Evolutionary conservation across 2,329 filamentous ascomycete genomes (phyloP).

Genomic region (Neurospora sp.): DNA sequence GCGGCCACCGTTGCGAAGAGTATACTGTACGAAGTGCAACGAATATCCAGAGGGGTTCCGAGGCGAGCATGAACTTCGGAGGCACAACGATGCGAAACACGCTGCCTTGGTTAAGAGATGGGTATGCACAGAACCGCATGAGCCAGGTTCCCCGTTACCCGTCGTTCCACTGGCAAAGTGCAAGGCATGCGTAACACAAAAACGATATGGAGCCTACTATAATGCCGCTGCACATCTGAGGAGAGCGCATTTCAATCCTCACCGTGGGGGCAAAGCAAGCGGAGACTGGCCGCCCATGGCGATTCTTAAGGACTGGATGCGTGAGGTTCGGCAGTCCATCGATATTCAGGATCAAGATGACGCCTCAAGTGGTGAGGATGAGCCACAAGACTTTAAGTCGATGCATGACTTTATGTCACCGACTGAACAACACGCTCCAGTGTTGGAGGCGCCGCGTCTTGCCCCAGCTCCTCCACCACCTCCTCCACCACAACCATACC

Average conservation of each 20-base stretch:
- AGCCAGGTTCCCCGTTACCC: constrained; percentile 32
- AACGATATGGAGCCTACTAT: constrained; percentile 49
- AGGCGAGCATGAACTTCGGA: constrained; percentile 74
- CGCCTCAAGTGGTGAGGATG: constrained; percentile 43
- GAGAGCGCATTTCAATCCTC: constrained; percentile 46
- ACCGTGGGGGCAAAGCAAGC: constrained; percentile 45
- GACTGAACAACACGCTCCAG: constrained; percentile 17
- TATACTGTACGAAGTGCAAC: constrained; percentile 68
- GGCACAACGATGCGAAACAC: constrained; percentile 53
- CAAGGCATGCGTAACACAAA: constrained; percentile 46
- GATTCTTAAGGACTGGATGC: constrained; percentile 50
- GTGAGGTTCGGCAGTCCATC: constrained; percentile 42
- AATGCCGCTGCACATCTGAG: constrained; percentile 49
- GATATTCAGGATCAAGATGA: constrained; percentile 36
- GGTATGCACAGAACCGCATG: constrained; percentile 44
- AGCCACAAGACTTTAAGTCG: constrained; percentile 26
- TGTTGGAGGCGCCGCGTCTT: constrained; percentile 19
- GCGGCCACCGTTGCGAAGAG: constrained; percentile 54
- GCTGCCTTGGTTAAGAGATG: constrained; percentile 44
- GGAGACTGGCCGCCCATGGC: constrained; percentile 50
- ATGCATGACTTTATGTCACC: constrained; percentile 18
- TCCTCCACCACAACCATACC: constrained; percentile 4
- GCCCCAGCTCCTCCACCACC: constrained; percentile 19
- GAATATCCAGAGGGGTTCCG: constrained; percentile 81
- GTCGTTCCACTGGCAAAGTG: constrained; percentile 43